Evolutionary conservation across 768 basidiomycete species (phyloP).

Genomic region (Suillus discolor): DNA sequence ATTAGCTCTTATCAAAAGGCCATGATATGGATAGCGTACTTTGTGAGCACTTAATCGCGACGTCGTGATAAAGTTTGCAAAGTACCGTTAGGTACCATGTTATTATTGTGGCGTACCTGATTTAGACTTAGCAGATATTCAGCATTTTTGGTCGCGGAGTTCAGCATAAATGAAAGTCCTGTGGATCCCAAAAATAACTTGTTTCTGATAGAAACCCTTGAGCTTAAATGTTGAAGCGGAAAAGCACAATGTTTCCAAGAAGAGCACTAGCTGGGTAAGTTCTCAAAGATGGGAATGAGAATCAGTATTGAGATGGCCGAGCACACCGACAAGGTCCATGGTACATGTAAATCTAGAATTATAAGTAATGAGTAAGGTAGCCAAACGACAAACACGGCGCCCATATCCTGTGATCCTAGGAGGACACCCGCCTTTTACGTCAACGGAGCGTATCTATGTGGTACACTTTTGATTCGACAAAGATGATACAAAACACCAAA

Average conservation of each 20-base stretch:
- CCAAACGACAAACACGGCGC: neutral
- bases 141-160: neutral
- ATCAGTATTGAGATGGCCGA: neutral
- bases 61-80: neutral
- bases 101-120: neutral
- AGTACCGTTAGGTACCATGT: neutral
- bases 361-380: neutral
- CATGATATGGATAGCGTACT: neutral
- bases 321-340: neutral
- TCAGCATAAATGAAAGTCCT: neutral
- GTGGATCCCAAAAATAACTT: neutral
- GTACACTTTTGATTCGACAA: neutral
- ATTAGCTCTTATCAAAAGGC: neutral
- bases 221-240: neutral
- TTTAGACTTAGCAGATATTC: neutral
- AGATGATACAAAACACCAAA: neutral
- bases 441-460: neutral
- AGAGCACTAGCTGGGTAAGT: neutral
- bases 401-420: neutral
- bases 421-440: neutral
- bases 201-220: neutral
- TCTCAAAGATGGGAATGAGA: conserved; percentile 4
- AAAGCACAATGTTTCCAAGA: neutral
- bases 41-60: neutral
- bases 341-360: neutral